phyloP scores from a whole-genome alignment of 2,329 filamentous ascomycete species.

The Seiridium unicorne region DNA sequence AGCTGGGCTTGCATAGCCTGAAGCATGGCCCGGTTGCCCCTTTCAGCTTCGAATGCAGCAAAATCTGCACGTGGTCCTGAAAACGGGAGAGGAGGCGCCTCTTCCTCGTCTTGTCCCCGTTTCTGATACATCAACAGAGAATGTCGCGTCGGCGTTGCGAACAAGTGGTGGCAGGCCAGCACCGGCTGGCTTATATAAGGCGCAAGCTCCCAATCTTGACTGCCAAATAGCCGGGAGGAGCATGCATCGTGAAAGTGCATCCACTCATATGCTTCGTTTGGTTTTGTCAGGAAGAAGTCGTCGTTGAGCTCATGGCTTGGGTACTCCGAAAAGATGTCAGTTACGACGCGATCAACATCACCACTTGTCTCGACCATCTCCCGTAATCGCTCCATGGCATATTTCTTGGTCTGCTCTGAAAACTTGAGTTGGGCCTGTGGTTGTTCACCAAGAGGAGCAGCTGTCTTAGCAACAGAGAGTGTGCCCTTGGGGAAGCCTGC shows the following conservation, averaged over 20 bases:
- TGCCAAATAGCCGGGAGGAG: constrained; percentile 74
- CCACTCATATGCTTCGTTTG: constrained; percentile 70
- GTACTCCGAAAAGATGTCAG: constrained; percentile 83
- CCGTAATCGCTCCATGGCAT: constrained; percentile 67
- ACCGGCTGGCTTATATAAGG: constrained; percentile 85
- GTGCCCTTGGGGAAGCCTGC: constrained; percentile 69
- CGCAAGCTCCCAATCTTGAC: constrained; percentile 88
- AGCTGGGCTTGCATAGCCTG: constrained; percentile 72
- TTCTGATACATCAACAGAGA: constrained; percentile 40
- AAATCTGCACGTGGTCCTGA: constrained; percentile 80
- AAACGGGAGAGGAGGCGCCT: constrained; percentile 66
- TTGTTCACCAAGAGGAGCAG: constrained; percentile 48
- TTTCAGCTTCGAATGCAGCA: constrained; percentile 75
- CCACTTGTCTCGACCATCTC: constrained; percentile 79
- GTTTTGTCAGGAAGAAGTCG: constrained; percentile 86
- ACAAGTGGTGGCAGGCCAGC: constrained; percentile 87
- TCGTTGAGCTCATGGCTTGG: constrained; percentile 89
- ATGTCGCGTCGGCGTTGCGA: constrained; percentile 68
- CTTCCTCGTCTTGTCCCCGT: constrained; percentile 45
- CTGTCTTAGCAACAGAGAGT: constrained; percentile 34
- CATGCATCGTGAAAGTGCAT: constrained; percentile 69
- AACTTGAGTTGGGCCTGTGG: constrained; percentile 65
- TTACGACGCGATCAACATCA: constrained; percentile 75
- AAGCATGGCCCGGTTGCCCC: constrained; percentile 73
- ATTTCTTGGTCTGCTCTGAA: constrained; percentile 69